Conservation (phyloP, 2,329 filamentous ascomycete species). For the Phialemonium atrogriseum region DNA sequence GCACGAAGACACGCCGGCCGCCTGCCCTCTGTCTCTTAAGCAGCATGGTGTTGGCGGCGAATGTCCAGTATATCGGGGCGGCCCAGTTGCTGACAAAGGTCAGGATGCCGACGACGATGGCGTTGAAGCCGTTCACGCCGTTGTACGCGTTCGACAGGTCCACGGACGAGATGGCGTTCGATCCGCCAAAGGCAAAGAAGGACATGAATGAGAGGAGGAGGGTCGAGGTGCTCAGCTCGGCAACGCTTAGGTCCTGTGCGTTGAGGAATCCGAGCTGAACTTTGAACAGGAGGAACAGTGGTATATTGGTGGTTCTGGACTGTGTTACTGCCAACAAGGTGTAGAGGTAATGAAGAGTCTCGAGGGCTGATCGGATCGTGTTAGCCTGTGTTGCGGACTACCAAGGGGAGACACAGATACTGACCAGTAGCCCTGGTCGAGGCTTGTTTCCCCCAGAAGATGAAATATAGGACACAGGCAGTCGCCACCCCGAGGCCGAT, state of each 20-base stretch:
- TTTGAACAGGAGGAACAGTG: conserved; percentile 71
- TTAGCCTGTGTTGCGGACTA: conserved; percentile 10
- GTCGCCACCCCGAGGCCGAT: conserved; percentile 32
- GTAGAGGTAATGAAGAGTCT: conserved; percentile 60
- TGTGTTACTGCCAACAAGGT: conserved; percentile 80
- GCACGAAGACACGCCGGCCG: conserved; percentile 24
- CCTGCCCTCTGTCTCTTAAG: conserved; percentile 27
- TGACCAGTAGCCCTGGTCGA: conserved; percentile 18
- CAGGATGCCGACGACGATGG: conserved; percentile 70
- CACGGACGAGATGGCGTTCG: conserved; percentile 92
- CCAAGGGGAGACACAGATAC: conserved; percentile 11
- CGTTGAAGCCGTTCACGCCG: conserved; percentile 72
- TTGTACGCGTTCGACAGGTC: conserved; percentile 95
- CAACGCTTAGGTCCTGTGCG: conserved; percentile 35
- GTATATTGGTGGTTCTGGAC: conserved; percentile 76
- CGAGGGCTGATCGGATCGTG: conserved; percentile 20
- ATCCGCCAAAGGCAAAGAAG: conserved; percentile 87
- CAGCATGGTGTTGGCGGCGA: conserved; percentile 53
- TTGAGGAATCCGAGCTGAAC: conserved; percentile 44
- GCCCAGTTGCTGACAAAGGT: conserved; percentile 91
- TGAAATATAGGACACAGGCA: conserved; percentile 29
- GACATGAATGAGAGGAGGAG: conserved; percentile 72
- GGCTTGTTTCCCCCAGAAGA: conserved; percentile 18
- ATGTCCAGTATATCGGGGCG: conserved; percentile 80
- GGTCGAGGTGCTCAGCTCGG: conserved; percentile 59